phyloP scores from a whole-genome alignment of 2,329 filamentous ascomycete genomes.

The Aphanoascus verrucosus region DNA sequence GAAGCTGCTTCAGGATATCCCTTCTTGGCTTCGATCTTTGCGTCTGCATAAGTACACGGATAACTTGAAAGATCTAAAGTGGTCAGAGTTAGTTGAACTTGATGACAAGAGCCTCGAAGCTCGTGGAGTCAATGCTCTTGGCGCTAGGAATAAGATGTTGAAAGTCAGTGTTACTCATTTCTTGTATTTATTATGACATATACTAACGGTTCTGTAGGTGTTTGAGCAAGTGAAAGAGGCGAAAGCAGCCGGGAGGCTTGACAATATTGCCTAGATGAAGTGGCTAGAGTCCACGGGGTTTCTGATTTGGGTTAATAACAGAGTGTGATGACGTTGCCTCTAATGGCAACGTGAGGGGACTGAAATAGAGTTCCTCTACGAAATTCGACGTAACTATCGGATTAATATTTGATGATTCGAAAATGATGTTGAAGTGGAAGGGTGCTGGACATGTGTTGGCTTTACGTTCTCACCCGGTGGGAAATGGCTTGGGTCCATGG shows the following conservation, averaged over 20 bases:
- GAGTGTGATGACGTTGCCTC: background rate
- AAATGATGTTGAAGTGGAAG: background rate
- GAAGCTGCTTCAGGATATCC: constrained; percentile 82
- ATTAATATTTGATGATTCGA: background rate
- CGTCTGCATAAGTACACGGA: constrained; percentile 98
- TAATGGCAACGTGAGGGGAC: background rate
- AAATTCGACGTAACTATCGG: background rate
- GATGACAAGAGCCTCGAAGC: constrained; percentile 90
- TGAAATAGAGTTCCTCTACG: no score
- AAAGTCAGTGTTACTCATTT: constrained; percentile 50
- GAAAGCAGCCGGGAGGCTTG: constrained; percentile 61
- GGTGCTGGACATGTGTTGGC: background rate
- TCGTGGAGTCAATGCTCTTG: constrained; percentile 86
- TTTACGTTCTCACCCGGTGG: background rate
- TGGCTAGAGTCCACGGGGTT: background rate
- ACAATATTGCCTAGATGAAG: constrained; percentile 16
- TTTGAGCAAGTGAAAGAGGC: constrained; percentile 91
- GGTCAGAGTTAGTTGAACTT: constrained; percentile 83
- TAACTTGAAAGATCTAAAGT: constrained; percentile 93
- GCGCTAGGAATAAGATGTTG: constrained; percentile 91
- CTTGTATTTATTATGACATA: background rate
- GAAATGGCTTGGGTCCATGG: background rate
- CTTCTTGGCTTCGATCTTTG: constrained; percentile 87
- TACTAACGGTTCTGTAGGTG: constrained; percentile 41
- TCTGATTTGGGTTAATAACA: background rate